Evolutionary conservation across 2,329 filamentous ascomycete species (phyloP), one percentile per base, ranked within the genome.

Genomic region (Fusarium metavorans): DNA sequence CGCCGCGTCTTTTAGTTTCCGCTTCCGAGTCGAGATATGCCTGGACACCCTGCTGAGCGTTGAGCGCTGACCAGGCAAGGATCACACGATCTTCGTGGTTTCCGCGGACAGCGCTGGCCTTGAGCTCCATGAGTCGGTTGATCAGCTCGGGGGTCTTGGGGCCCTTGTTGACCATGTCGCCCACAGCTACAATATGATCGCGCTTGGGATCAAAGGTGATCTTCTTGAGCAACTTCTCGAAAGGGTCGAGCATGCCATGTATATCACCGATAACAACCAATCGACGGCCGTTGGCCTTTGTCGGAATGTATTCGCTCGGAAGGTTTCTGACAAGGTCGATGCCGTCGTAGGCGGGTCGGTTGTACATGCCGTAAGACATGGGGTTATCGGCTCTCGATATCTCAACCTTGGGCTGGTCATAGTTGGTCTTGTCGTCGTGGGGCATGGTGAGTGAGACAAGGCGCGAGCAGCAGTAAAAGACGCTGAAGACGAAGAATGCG

Each of bases 81-180:
- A 98, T 87, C 23, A 98, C 87, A 25, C 92, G 89, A 81, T 98
- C 95, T 81, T 99, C 97, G 84, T 98, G 94, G 83, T 98, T 98
- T 20, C 97, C 97, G 60, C 96, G 92, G 10, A 98, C 95, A 72
- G 91, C 94, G 34, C 92, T 94, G 25, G 96, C 95, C 60, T 90
- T 89, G 41, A 96, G 84, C 16, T 89, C 84, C 81, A 95, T 93
- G 41, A 94, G 92, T 48, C 95, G 87, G 67, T 93, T 90, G 57
- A 98, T 87, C 1, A 98, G 94, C 41, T 92, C 94, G 1, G 88
- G 79, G 35, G 94, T 96, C 83, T 98, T 92, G 13, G 95, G 95
- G 0, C 96, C 95, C 83, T 98, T 98, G 80, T 92, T 92, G 76
- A 98, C 88, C 81, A 96, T 88, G 82, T 97, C 94, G 57, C 95